Evolutionary conservation across 2,329 filamentous ascomycete genomes (phyloP).

Genomic region (Xylaria sp.): DNA sequence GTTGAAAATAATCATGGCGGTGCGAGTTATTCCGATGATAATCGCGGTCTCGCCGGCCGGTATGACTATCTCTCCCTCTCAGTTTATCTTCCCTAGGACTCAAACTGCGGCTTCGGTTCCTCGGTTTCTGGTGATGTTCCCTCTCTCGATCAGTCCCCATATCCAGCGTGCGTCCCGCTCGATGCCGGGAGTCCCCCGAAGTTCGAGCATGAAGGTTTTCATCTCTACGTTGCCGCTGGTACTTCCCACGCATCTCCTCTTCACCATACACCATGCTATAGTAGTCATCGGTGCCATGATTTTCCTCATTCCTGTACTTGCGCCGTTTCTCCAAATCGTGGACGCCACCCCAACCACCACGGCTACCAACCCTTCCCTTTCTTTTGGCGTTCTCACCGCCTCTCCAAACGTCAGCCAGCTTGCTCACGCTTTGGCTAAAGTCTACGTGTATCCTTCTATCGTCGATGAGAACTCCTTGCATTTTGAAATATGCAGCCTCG

Average conservation of each 20-base stretch:
- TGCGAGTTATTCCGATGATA: constrained; percentile 41
- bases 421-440: constrained; percentile 94
- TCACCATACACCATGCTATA: constrained; percentile 88
- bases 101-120: constrained; percentile 47
- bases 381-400: constrained; percentile 86
- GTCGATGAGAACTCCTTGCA: constrained; percentile 97
- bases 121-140: constrained; percentile 33
- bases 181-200: constrained; percentile 31
- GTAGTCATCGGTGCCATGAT: constrained; percentile 54
- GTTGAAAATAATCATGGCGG: constrained; percentile 41
- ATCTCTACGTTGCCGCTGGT: constrained; percentile 55
- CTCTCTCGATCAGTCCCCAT: constrained; percentile 43
- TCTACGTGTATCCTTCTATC: constrained; percentile 98
- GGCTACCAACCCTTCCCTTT: constrained; percentile 55
- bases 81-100: constrained; percentile 46
- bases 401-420: constrained; percentile 90
- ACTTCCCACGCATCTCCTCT: constrained; percentile 69
- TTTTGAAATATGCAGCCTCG: constrained; percentile 97
- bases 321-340: constrained; percentile 87
- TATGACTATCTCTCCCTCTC: constrained; percentile 37
- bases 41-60: constrained; percentile 39
- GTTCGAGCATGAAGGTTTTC: constrained; percentile 47
- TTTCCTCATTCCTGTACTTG: constrained; percentile 82
- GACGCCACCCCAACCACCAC: constrained; percentile 91
- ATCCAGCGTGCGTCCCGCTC: constrained; percentile 20